Evolutionary conservation across 176 grass and related monocot genomes (phyloP).

Genomic region (Musa troglodytarum): DNA sequence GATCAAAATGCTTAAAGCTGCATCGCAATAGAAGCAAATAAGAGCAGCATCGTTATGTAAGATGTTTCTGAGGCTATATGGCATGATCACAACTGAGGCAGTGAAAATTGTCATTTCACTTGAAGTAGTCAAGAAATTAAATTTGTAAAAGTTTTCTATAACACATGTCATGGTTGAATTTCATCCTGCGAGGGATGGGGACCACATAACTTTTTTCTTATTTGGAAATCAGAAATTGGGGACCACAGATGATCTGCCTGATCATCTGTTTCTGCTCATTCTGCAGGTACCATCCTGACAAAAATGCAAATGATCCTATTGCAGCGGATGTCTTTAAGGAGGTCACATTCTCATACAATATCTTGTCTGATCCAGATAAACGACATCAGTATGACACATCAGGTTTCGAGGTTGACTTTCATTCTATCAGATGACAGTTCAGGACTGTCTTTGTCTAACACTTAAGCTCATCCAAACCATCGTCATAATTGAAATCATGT

Average conservation of each 20-base stretch:
- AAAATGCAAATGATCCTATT: constrained; percentile 80
- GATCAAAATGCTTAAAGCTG: too few species aligned
- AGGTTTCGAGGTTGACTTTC: constrained; percentile 58
- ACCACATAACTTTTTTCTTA: not conserved
- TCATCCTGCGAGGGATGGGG: not conserved
- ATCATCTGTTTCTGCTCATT: not conserved
- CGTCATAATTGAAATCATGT: not conserved
- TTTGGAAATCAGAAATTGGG: not conserved
- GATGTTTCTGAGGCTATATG: not conserved
- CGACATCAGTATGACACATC: constrained; percentile 76
- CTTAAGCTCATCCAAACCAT: too few species aligned
- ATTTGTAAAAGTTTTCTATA: not conserved
- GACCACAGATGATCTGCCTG: too few species aligned
- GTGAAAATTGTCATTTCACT: not conserved
- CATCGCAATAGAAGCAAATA: too few species aligned
- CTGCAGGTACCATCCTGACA: constrained; percentile 85
- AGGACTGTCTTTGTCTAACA: not conserved
- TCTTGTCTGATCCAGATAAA: constrained; percentile 78
- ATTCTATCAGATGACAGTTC: not conserved
- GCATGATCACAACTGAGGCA: not conserved
- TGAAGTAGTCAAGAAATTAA: not conserved
- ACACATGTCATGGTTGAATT: not conserved
- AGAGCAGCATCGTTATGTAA: too few species aligned
- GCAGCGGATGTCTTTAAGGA: constrained; percentile 84
- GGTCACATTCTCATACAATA: constrained; percentile 91